Evolutionary conservation across 495 filamentous ascomycete genomes (phyloP).

Genomic region (Pyronema domesticum): DNA sequence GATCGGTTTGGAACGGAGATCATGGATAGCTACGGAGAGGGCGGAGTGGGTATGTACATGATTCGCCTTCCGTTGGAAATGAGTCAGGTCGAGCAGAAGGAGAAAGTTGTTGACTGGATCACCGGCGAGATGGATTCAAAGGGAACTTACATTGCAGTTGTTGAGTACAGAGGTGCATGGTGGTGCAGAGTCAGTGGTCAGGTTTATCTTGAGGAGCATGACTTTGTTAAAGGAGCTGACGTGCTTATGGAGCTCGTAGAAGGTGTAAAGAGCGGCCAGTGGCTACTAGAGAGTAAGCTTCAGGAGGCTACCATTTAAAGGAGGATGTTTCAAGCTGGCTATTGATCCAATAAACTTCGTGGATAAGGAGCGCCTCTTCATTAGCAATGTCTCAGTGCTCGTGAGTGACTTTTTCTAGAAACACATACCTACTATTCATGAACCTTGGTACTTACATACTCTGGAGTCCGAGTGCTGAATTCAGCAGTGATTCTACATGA

Average conservation of each 20-base stretch:
- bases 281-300: background rate
- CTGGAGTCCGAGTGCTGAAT: too few species aligned
- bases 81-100: slow-evolving; percentile 17
- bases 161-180: slow-evolving; percentile 37
- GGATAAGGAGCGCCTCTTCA: too few species aligned
- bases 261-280: slow-evolving; percentile 40
- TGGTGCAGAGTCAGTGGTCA: slow-evolving; percentile 66
- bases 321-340: too few species aligned
- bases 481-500: too few species aligned
- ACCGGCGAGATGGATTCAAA: slow-evolving; percentile 38
- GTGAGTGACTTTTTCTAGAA: too few species aligned
- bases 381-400: too few species aligned
- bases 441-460: too few species aligned
- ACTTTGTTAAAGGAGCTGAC: slow-evolving; percentile 56
- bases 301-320: too few species aligned
- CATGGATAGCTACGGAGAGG: slow-evolving; percentile 35
- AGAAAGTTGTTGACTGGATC: slow-evolving; percentile 24
- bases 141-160: slow-evolving; percentile 51
- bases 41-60: slow-evolving; percentile 37
- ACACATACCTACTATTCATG: too few species aligned
- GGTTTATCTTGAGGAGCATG: slow-evolving; percentile 55
- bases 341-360: too few species aligned
- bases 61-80: slow-evolving; percentile 51
- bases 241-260: slow-evolving; percentile 44
- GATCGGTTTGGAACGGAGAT: slow-evolving; percentile 50